A percentile compares a stretch with the other conserved stretches of the same genome.
phyloP scores from a whole-genome alignment of 1,139 yeast species.

The Wickerhamiella infanticola region DNA sequence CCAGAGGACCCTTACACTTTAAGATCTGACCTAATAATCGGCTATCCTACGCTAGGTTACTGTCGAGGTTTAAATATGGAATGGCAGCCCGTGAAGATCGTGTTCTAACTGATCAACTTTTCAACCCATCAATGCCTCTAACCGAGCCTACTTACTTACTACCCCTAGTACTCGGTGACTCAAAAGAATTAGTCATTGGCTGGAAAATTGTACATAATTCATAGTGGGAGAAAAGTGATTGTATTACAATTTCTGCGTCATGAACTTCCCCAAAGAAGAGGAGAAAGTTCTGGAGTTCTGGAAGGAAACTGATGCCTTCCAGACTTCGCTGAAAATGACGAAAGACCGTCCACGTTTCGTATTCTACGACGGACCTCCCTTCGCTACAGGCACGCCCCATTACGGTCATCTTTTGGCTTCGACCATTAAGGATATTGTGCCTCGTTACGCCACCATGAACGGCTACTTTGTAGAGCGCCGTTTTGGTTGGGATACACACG shows the following conservation, averaged over 20 bases:
- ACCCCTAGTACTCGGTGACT: no score
- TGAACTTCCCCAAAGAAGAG: conserved; percentile 76
- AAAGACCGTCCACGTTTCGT: conserved; percentile 79
- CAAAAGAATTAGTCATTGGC: background rate
- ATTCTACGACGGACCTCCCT: conserved; percentile 98
- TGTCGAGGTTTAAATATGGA: conserved; percentile 6
- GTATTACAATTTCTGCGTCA: conserved; percentile 8
- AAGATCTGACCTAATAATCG: conserved; percentile 6
- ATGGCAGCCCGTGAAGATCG: background rate
- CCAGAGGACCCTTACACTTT: conserved; percentile 3
- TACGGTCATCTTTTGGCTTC: conserved; percentile 96
- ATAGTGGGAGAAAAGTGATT: background rate
- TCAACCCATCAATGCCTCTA: no score
- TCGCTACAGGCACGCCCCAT: conserved; percentile 98
- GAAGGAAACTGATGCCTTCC: conserved; percentile 88
- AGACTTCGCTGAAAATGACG: conserved; percentile 66
- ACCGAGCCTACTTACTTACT: no score
- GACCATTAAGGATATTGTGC: conserved; percentile 91
- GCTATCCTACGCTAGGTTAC: conserved; percentile 11
- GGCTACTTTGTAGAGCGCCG: conserved; percentile 93
- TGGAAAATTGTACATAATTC: background rate
- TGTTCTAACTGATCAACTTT: background rate
- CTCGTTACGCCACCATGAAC: conserved; percentile 95
- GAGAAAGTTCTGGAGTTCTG: conserved; percentile 64
- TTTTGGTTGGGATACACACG: conserved; percentile 99